A percentile compares a stretch with the other conserved stretches of the same genome.
phyloP scores from a whole-genome alignment of 306 rosid species.

The Prunus campanulata region DNA sequence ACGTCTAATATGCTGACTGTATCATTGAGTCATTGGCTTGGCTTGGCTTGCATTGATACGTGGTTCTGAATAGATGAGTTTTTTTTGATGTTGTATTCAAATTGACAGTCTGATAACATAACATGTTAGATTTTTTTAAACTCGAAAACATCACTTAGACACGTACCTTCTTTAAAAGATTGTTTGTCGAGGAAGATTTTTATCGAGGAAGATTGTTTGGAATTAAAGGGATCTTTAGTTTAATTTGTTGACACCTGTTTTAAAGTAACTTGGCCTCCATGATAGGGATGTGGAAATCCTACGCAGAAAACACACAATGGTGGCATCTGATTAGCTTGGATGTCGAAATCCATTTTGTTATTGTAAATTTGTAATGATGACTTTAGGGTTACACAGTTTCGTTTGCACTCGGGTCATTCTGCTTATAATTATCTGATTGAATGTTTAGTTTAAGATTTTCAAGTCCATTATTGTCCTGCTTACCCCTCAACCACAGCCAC shows the following conservation, averaged over 20 bases:
- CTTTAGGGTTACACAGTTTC: slow-evolving; percentile 4
- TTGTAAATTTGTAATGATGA: slow-evolving; percentile 5
- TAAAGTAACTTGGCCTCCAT: background rate
- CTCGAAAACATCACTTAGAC: no score
- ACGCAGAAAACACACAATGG: slow-evolving; percentile 39
- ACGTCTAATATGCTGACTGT: background rate
- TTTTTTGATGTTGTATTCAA: background rate
- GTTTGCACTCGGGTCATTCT: slow-evolving; percentile 5
- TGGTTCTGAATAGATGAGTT: background rate
- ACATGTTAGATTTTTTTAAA: background rate
- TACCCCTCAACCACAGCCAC: slow-evolving; percentile 1
- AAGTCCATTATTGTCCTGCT: slow-evolving; percentile 10
- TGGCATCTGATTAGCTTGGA: slow-evolving; percentile 29
- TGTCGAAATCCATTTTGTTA: slow-evolving; percentile 36
- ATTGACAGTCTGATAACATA: background rate
- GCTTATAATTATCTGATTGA: slow-evolving; percentile 10
- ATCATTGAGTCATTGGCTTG: background rate
- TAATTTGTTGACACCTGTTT: background rate
- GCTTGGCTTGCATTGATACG: background rate
- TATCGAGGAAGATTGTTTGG: background rate
- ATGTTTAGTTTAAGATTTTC: background rate
- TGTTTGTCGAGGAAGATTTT: background rate
- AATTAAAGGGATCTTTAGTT: background rate
- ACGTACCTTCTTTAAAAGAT: background rate
- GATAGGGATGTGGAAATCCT: slow-evolving; percentile 45